Evolutionary conservation across 1,284 basidiomycete genomes (phyloP).

Genomic region (Sanguinoderma infundibulare): DNA sequence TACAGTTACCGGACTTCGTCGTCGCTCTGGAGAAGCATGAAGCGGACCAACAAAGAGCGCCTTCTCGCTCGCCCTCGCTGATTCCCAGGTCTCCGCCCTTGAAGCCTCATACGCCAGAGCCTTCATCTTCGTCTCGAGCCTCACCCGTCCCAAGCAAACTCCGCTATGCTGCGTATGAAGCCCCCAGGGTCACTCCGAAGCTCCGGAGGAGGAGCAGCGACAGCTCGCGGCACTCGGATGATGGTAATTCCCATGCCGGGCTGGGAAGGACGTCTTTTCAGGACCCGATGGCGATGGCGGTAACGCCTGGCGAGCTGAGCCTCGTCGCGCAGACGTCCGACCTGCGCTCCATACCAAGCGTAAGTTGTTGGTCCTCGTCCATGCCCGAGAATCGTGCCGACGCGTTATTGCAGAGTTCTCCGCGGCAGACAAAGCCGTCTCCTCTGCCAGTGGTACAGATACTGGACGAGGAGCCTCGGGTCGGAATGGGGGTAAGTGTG

Average conservation of each 20-base stretch:
- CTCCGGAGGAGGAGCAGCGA: slow-evolving; percentile 40
- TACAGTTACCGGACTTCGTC: slow-evolving; percentile 73
- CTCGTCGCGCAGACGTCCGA: slow-evolving; percentile 49
- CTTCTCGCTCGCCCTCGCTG: slow-evolving; percentile 22
- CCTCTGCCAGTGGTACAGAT: slow-evolving; percentile 29
- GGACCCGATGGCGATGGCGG: slow-evolving; percentile 42
- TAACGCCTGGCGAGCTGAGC: slow-evolving; percentile 63
- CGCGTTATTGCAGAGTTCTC: slow-evolving; percentile 20
- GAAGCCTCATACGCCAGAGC: slow-evolving; percentile 33
- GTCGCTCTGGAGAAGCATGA: slow-evolving; percentile 48
- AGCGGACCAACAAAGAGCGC: slow-evolving; percentile 15
- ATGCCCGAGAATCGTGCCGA: neutral
- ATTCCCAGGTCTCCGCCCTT: slow-evolving; percentile 25
- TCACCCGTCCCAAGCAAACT: slow-evolving; percentile 49
- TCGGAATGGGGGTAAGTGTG: slow-evolving; percentile 33
- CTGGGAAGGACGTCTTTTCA: slow-evolving; percentile 31
- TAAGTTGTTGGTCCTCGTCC: slow-evolving; percentile 19
- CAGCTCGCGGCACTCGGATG: slow-evolving; percentile 34
- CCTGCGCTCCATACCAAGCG: slow-evolving; percentile 38
- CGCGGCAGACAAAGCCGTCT: slow-evolving; percentile 15
- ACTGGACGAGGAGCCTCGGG: slow-evolving; percentile 28
- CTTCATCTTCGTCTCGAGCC: slow-evolving; percentile 37
- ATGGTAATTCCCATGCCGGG: slow-evolving; percentile 18
- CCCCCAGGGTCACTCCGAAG: slow-evolving; percentile 54
- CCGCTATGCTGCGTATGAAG: slow-evolving; percentile 72